phyloP scores from a whole-genome alignment of 176 grass and related monocot genomes.

The Oryza australiensis region DNA sequence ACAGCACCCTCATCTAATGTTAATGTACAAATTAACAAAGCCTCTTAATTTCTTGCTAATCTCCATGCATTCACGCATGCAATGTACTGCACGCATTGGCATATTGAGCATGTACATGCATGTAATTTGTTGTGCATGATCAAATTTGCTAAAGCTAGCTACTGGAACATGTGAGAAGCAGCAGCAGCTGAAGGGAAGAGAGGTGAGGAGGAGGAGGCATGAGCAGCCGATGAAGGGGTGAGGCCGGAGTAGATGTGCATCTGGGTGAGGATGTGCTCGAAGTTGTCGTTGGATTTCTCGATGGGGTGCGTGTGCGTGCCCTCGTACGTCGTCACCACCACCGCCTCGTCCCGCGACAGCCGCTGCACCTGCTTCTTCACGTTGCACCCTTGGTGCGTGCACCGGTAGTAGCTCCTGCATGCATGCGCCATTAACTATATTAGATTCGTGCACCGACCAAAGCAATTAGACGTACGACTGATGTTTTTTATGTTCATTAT shows the following conservation, averaged over 20 bases:
- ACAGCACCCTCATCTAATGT: neutral
- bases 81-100: neutral
- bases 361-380: conserved; percentile 97
- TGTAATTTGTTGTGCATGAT: neutral
- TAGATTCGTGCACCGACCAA: no score
- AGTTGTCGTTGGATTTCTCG: conserved; percentile 88
- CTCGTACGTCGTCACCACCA: conserved; percentile 86
- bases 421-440: neutral
- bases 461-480: no score
- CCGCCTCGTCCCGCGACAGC: conserved; percentile 57
- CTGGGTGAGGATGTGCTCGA: conserved; percentile 90
- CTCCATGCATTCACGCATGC: neutral
- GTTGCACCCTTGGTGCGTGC: conserved; percentile 84
- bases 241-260: conserved; percentile 72
- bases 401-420: conserved; percentile 91
- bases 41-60: neutral
- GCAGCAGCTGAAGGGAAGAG: neutral
- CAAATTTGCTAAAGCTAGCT: neutral
- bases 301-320: conserved; percentile 79
- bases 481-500: no score
- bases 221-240: neutral
- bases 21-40: conserved; percentile 46
- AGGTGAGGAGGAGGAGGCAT: neutral
- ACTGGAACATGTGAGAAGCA: conserved; percentile 28
- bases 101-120: neutral